A percentile compares a stretch with the other conserved stretches of the same genome.
phyloP scores from a whole-genome alignment of 83 land plant genomes.

The Larix sibirica region DNA sequence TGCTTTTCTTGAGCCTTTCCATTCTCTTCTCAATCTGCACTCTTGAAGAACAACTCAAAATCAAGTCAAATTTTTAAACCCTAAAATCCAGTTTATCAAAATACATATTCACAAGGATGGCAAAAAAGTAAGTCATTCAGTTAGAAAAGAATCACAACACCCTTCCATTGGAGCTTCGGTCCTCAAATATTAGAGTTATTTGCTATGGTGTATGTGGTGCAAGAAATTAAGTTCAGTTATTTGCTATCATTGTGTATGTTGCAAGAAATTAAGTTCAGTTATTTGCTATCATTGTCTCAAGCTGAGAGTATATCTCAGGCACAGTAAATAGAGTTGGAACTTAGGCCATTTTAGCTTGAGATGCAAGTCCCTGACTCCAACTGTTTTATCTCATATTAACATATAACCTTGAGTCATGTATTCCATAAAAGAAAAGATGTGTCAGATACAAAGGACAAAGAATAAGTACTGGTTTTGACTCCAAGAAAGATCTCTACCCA shows the following conservation, averaged over 20 bases:
- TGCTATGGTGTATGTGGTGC: background rate
- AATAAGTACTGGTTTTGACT: no score
- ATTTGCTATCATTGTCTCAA: background rate
- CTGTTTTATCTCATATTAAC: no score
- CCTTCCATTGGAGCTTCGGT: background rate
- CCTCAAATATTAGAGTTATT: background rate
- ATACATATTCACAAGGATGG: background rate
- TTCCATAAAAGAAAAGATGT: no score
- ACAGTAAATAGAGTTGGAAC: no score
- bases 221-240: background rate
- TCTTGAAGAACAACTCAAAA: slow-evolving; percentile 30
- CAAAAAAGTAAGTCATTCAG: background rate
- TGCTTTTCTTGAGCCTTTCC: slow-evolving; percentile 91
- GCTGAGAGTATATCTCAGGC: background rate
- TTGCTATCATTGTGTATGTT: background rate
- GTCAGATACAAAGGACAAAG: no score
- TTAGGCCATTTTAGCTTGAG: no score
- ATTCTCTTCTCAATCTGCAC: slow-evolving; percentile 96
- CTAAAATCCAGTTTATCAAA: background rate
- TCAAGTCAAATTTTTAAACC: background rate
- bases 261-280: background rate
- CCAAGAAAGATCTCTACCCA: no score
- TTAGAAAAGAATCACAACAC: background rate
- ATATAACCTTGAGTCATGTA: no score
- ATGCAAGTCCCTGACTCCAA: no score